phyloP scores from a whole-genome alignment of 768 basidiomycete species.

The Psilocybe tampanensis region DNA sequence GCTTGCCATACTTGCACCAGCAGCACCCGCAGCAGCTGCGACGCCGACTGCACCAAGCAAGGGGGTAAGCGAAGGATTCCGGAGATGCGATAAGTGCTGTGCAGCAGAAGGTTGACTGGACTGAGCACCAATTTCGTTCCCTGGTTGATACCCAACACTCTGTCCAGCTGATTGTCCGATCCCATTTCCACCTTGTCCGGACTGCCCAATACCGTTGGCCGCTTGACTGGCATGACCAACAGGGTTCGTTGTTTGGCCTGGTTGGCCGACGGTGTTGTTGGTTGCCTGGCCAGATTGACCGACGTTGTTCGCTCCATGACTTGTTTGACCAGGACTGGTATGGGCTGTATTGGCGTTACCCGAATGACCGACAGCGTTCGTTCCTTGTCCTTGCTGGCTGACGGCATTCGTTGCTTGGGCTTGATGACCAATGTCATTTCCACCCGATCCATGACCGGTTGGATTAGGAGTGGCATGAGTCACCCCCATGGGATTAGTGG shows the following conservation, averaged over 20 bases:
- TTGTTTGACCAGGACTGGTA: neutral
- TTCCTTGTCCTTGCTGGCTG: neutral
- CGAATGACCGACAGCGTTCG: neutral
- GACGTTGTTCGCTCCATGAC: slow-evolving; percentile 2
- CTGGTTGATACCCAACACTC: slow-evolving; percentile 1
- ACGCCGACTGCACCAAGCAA: slow-evolving; percentile 21
- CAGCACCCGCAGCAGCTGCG: slow-evolving; percentile 17
- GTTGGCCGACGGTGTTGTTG: slow-evolving; percentile 2
- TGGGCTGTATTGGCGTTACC: neutral
- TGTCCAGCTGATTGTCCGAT: slow-evolving; percentile 2
- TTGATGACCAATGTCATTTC: neutral
- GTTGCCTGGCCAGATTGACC: neutral
- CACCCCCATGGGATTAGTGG: slow-evolving; percentile 21
- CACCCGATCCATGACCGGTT: slow-evolving; percentile 29
- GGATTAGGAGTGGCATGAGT: slow-evolving; percentile 35
- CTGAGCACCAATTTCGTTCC: slow-evolving; percentile 11
- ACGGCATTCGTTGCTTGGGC: slow-evolving; percentile 1
- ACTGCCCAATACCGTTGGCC: slow-evolving; percentile 1
- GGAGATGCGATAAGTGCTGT: slow-evolving; percentile 14
- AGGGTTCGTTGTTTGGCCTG: slow-evolving; percentile 1
- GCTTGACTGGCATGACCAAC: neutral
- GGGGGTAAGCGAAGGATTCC: slow-evolving; percentile 29
- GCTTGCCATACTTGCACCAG: slow-evolving; percentile 9
- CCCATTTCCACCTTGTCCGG: neutral
- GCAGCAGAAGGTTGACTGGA: slow-evolving; percentile 11